phyloP scores from a whole-genome alignment of 495 filamentous ascomycete genomes.

The Terfezia boudieri region DNA sequence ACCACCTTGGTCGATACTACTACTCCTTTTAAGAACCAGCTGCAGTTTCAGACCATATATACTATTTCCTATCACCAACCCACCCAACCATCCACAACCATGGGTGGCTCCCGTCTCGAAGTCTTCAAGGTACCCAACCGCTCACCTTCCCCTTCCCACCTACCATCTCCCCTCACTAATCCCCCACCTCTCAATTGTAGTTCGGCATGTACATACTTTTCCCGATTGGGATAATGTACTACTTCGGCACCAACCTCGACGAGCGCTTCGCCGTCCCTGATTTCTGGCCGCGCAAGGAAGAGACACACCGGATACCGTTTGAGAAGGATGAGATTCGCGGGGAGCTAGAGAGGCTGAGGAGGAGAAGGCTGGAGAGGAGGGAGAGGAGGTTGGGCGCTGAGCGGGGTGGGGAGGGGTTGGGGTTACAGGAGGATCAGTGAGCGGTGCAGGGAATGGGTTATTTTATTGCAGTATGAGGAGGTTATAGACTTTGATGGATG shows the following conservation, averaged over 20 bases:
- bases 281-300: conserved; percentile 79
- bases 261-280: conserved; percentile 62
- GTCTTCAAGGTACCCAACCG: not conserved
- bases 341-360: conserved; percentile 53
- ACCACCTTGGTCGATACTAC: too few species aligned
- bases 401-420: not conserved
- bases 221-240: conserved; percentile 98
- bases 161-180: conserved; percentile 1
- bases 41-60: too few species aligned
- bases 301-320: conserved; percentile 71
- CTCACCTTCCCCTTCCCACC: not conserved
- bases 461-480: too few species aligned
- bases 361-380: conserved; percentile 33
- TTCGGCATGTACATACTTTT: conserved; percentile 98
- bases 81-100: not conserved
- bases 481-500: too few species aligned
- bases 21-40: too few species aligned
- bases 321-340: conserved; percentile 68
- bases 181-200: conserved; percentile 22
- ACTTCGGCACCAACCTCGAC: conserved; percentile 97
- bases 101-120: not conserved
- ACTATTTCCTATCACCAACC: too few species aligned
- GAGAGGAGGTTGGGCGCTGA: conserved; percentile 16
- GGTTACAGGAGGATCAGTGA: too few species aligned
- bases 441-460: too few species aligned